Conservation (phyloP, 1,284 basidiomycete genomes). For the Meira miltonrushii region DNA sequence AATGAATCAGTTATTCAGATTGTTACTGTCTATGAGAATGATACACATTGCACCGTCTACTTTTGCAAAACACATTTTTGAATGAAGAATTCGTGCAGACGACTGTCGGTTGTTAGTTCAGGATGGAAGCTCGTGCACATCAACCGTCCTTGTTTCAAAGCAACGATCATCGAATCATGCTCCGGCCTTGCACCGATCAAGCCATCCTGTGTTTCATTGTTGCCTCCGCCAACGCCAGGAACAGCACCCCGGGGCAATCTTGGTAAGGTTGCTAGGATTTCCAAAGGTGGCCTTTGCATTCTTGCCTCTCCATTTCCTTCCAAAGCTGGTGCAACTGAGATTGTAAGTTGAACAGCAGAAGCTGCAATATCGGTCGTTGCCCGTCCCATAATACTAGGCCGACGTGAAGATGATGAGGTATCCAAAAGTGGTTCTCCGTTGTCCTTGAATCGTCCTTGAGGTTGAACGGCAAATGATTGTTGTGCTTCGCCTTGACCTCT, state of each 20-base stretch:
- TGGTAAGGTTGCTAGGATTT: constrained; percentile 61
- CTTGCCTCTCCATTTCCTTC: constrained; percentile 54
- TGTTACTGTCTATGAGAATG: background rate
- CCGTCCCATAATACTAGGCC: too few relatives aligned
- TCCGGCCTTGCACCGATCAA: constrained; percentile 23
- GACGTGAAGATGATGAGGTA: background rate
- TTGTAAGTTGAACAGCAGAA: constrained; percentile 1
- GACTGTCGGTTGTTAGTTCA: constrained; percentile 77
- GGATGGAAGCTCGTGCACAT: constrained; percentile 91
- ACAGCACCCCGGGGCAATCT: background rate
- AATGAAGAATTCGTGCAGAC: constrained; percentile 84
- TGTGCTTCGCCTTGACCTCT: constrained; percentile 13
- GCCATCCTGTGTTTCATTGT: constrained; percentile 15
- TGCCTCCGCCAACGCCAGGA: constrained; percentile 8
- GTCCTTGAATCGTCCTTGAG: background rate
- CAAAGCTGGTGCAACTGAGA: constrained; percentile 25
- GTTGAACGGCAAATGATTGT: constrained; percentile 1
- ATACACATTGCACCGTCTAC: background rate
- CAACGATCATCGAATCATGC: constrained; percentile 66
- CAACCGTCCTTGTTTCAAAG: constrained; percentile 75
- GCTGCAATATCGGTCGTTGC: background rate
- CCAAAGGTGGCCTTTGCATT: constrained; percentile 41
- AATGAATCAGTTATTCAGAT: background rate
- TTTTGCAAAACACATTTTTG: constrained; percentile 39
- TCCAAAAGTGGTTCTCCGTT: background rate